Percentiles rank a stretch among this genome's conserved stretches.
Conservation (phyloP, 108 stramenopile genomes). For the Fistulifera pelliculosa region DNA sequence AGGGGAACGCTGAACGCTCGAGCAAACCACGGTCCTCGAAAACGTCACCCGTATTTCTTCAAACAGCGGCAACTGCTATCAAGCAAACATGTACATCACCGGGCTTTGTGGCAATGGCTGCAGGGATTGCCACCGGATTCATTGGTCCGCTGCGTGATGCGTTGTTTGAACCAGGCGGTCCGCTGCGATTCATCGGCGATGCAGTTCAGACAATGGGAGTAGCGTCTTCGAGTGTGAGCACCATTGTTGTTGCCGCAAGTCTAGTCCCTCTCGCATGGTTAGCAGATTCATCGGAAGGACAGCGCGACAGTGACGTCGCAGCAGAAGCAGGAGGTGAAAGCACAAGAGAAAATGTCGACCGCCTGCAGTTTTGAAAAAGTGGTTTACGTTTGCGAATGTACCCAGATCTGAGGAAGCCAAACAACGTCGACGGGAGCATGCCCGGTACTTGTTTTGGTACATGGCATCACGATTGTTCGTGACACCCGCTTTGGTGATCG, state of each 20-base stretch:
- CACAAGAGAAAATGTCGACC: constrained; percentile 2
- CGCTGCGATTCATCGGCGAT: constrained; percentile 53
- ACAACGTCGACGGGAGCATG: constrained; percentile 13
- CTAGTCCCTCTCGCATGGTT: constrained; percentile 24
- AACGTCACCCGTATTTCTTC: background rate
- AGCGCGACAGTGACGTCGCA: constrained; percentile 5
- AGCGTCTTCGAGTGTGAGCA: constrained; percentile 39
- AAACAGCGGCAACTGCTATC: background rate
- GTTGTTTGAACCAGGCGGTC: constrained; percentile 42
- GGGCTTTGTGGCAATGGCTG: constrained; percentile 47
- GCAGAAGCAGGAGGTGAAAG: constrained; percentile 5
- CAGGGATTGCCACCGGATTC: constrained; percentile 59
- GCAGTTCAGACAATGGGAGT: constrained; percentile 54
- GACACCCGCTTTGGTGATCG: constrained; percentile 40
- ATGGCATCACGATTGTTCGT: constrained; percentile 42
- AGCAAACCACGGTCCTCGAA: background rate
- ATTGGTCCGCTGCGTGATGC: constrained; percentile 58
- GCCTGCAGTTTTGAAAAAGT: constrained; percentile 12
- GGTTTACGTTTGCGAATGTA: constrained; percentile 23
- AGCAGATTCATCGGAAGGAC: constrained; percentile 3
- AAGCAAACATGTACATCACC: constrained; percentile 45
- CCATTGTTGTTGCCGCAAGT: constrained; percentile 55
- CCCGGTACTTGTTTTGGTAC: constrained; percentile 56
- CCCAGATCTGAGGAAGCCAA: constrained; percentile 10
- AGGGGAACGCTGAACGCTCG: background rate